These are phyloP conservation scores for Aaosphaeria arxii DNA, from an alignment of 2,329 filamentous ascomycete species.

Conservation along the genomic window DNA sequence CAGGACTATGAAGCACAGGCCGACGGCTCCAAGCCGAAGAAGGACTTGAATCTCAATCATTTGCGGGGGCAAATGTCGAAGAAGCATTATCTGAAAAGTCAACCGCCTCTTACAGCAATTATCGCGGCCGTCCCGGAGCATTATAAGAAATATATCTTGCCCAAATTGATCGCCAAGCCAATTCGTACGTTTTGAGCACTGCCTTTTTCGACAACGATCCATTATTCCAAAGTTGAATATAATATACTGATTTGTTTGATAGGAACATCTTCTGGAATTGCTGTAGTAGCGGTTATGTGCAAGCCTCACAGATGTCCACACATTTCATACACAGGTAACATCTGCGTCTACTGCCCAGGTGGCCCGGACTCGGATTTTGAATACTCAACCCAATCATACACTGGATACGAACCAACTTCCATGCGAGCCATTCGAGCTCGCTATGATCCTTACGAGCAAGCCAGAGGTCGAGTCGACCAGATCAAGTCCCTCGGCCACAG, in stretches of 20 bases:
- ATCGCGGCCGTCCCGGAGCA: conserved; percentile 98
- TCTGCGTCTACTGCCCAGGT: conserved; percentile 97
- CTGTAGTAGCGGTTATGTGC: conserved; percentile 98
- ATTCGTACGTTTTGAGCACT: conserved; percentile 60
- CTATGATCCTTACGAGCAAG: conserved; percentile 98
- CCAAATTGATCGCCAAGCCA: conserved; percentile 93
- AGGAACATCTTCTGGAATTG: conserved; percentile 94
- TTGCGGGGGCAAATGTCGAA: conserved; percentile 84
- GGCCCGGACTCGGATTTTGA: conserved; percentile 98
- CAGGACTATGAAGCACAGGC: conserved; percentile 85
- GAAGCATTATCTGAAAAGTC: conserved; percentile 84
- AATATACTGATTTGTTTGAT: conserved; percentile 30
- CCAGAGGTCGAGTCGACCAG: conserved; percentile 91
- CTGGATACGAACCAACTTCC: conserved; percentile 95
- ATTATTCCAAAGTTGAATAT: not conserved
- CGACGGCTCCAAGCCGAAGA: conserved; percentile 68
- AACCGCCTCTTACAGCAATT: conserved; percentile 91
- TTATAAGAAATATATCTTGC: conserved; percentile 98
- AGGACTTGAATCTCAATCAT: conserved; percentile 89
- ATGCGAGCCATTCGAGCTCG: conserved; percentile 97
- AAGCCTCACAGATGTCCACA: conserved; percentile 97
- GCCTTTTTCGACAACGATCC: not conserved
- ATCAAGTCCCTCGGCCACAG: conserved; percentile 94
- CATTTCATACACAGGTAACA: conserved; percentile 97
- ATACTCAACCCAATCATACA: conserved; percentile 98